Evolutionary conservation across 2,329 filamentous ascomycete species (phyloP).

Genomic region (Pseudogymnoascus sp.): DNA sequence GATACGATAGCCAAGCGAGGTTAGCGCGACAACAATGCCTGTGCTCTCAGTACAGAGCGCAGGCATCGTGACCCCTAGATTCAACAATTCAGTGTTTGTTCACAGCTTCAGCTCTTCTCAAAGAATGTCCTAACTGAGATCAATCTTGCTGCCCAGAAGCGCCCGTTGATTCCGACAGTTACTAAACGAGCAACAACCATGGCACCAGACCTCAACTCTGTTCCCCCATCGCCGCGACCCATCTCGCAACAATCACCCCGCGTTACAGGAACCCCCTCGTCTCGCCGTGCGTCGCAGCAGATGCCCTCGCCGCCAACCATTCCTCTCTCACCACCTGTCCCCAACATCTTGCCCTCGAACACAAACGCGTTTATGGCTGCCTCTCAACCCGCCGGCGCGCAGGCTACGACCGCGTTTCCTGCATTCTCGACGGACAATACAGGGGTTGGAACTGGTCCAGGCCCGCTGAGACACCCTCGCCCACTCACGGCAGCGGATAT

Average conservation of each 20-base stretch:
- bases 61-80: background rate
- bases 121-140: background rate
- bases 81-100: background rate
- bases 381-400: background rate
- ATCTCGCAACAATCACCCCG: slow-evolving; percentile 20
- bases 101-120: background rate
- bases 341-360: slow-evolving; percentile 28
- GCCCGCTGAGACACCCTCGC: slow-evolving; percentile 76
- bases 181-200: slow-evolving; percentile 15
- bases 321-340: slow-evolving; percentile 19
- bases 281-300: slow-evolving; percentile 25
- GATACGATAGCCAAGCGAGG: background rate
- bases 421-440: slow-evolving; percentile 30
- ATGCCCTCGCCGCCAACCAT: slow-evolving; percentile 18
- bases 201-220: slow-evolving; percentile 31
- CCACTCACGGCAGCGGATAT: slow-evolving; percentile 84
- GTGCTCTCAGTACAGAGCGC: background rate
- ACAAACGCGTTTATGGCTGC: slow-evolving; percentile 21
- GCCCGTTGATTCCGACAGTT: background rate
- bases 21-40: background rate
- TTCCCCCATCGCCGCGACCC: slow-evolving; percentile 26
- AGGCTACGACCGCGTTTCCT: background rate
- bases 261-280: slow-evolving; percentile 22
- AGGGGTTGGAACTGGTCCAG: slow-evolving; percentile 50
- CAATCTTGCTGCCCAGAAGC: background rate